Conservation (phyloP, 306 rosid species). For the Vigna reflexopilosa region DNA sequence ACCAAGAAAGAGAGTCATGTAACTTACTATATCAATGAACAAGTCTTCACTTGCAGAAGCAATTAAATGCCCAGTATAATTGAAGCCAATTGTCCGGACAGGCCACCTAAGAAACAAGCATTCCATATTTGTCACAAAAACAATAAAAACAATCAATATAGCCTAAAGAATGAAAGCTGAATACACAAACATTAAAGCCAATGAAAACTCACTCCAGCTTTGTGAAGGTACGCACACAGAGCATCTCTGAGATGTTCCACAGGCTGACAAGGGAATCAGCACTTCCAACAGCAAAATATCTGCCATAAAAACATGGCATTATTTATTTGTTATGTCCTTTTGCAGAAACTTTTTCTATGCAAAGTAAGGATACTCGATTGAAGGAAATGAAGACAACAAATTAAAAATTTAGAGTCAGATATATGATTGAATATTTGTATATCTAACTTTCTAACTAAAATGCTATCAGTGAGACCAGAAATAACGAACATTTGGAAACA, state of each 20-base stretch:
- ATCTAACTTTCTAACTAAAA: slow-evolving; percentile 4
- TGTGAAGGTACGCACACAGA: slow-evolving; percentile 90
- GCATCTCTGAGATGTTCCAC: slow-evolving; percentile 96
- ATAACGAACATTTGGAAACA: slow-evolving; percentile 41
- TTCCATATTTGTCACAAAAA: slow-evolving; percentile 27
- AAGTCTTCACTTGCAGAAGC: slow-evolving; percentile 95
- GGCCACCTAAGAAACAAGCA: slow-evolving; percentile 76
- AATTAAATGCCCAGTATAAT: slow-evolving; percentile 81
- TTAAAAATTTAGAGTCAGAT: slow-evolving; percentile 3
- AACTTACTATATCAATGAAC: slow-evolving; percentile 91
- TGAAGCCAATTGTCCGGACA: slow-evolving; percentile 94
- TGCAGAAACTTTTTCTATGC: slow-evolving; percentile 6
- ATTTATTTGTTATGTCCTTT: slow-evolving; percentile 23
- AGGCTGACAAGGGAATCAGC: slow-evolving; percentile 97
- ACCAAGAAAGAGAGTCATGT: background rate
- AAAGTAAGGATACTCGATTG: slow-evolving; percentile 21
- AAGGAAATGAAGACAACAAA: slow-evolving; percentile 28
- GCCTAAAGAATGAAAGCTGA: slow-evolving; percentile 24
- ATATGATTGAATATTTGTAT: background rate
- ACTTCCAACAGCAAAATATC: slow-evolving; percentile 97
- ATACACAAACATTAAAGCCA: slow-evolving; percentile 23
- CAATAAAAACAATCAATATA: slow-evolving; percentile 15
- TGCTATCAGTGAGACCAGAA: slow-evolving; percentile 13
- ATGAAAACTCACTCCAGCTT: slow-evolving; percentile 80
- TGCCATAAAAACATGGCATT: slow-evolving; percentile 43